These are phyloP conservation scores for Xerocomus cyaneibrunnescens DNA, from an alignment of 1,284 basidiomycete species.

Conservation along the genomic window DNA sequence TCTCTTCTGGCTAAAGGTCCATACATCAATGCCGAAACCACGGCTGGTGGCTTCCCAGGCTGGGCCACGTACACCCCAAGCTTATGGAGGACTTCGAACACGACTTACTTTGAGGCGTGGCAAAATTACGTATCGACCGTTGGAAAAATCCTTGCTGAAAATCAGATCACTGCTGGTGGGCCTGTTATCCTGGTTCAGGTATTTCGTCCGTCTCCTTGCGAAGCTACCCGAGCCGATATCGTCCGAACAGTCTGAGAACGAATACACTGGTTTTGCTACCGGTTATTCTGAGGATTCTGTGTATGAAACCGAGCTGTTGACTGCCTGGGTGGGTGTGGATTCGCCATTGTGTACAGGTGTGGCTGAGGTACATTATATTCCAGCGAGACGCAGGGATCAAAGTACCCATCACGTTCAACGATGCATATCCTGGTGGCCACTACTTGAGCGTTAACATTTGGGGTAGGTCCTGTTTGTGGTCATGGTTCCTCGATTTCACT, in stretches of 20 bases:
- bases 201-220: not conserved
- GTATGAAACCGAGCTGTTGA: constrained; percentile 42
- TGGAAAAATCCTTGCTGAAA: constrained; percentile 43
- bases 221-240: not conserved
- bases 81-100: constrained; percentile 47
- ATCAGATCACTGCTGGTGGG: constrained; percentile 52
- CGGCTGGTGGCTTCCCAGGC: constrained; percentile 51
- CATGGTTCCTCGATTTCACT: not conserved
- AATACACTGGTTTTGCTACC: constrained; percentile 44
- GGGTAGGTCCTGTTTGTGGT: constrained; percentile 29
- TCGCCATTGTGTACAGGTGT: not conserved
- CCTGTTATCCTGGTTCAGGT: constrained; percentile 56
- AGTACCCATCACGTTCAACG: constrained; percentile 48
- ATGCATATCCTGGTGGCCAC: constrained; percentile 45
- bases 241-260: constrained; percentile 45
- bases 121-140: constrained; percentile 41
- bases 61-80: constrained; percentile 48
- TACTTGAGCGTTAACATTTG: constrained; percentile 46
- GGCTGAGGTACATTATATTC: constrained; percentile 10
- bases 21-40: constrained; percentile 57
- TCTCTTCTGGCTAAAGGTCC: constrained; percentile 32
- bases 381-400: constrained; percentile 45
- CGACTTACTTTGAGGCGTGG: constrained; percentile 46
- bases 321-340: constrained; percentile 36
- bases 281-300: constrained; percentile 43